Evolutionary conservation across 371 early-diverging fungal genomes (phyloP).

Genomic region (Apophysomyces sp.): DNA sequence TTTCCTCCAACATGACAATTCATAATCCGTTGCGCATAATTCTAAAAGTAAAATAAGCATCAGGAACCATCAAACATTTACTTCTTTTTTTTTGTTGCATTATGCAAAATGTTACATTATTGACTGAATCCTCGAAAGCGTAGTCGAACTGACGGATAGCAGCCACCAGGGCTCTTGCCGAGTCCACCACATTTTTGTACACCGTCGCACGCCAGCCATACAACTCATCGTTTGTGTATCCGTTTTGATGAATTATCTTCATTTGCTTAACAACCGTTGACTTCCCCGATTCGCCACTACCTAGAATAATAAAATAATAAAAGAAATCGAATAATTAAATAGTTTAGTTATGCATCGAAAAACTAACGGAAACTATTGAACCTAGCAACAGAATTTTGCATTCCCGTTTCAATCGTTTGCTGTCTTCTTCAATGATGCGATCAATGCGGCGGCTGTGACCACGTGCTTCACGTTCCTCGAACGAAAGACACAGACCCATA

Average conservation of each 20-base stretch:
- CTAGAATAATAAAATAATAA: no score
- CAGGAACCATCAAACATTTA: no score
- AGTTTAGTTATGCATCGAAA: no score
- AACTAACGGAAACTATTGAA: no score
- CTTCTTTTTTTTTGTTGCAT: no score
- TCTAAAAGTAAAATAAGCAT: background rate
- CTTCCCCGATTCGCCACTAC: conserved; percentile 91
- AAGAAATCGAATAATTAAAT: no score
- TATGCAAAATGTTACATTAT: conserved; percentile 32
- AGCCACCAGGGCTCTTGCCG: conserved; percentile 60
- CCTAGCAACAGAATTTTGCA: conserved; percentile 74
- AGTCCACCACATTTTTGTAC: conserved; percentile 80
- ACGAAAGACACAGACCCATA: conserved; percentile 71
- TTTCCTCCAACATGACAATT: conserved; percentile 19
- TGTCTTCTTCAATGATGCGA: conserved; percentile 58
- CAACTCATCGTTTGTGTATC: conserved; percentile 82
- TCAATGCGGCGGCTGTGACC: conserved; percentile 65
- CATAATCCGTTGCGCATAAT: conserved; percentile 17
- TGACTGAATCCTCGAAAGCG: conserved; percentile 46
- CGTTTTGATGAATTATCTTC: conserved; percentile 90
- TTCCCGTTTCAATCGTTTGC: conserved; percentile 54
- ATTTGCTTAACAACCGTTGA: conserved; percentile 93
- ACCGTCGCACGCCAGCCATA: conserved; percentile 72
- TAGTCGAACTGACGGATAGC: conserved; percentile 62
- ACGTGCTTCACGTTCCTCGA: conserved; percentile 58